Conservation (phyloP, 768 basidiomycete genomes). For the Rubroboletus pulcherrimus region DNA sequence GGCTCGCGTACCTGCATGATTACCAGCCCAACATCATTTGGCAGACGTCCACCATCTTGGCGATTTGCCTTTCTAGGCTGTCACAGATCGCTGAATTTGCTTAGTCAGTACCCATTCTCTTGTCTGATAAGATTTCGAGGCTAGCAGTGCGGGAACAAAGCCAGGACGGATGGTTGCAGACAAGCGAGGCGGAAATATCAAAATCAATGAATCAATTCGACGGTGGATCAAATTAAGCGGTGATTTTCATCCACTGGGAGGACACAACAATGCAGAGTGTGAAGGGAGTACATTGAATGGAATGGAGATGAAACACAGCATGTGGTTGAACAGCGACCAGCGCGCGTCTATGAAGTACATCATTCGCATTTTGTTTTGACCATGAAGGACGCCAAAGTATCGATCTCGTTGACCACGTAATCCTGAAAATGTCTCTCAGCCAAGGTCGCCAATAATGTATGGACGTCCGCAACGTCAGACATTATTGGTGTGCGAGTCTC, state of each 20-base stretch:
- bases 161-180: not conserved
- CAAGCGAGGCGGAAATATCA: not conserved
- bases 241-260: conserved; percentile 1
- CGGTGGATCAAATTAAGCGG: not conserved
- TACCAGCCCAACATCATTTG: not conserved
- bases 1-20: not conserved
- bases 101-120: conserved; percentile 16
- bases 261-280: not conserved
- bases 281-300: conserved; percentile 17
- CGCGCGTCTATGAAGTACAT: conserved; percentile 18
- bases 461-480: conserved; percentile 66
- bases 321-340: conserved; percentile 15
- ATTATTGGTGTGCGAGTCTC: conserved; percentile 58
- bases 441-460: conserved; percentile 60
- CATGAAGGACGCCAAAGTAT: conserved; percentile 80
- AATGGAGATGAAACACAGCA: conserved; percentile 3
- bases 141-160: not conserved
- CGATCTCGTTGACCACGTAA: conserved; percentile 63
- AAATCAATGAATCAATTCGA: not conserved
- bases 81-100: conserved; percentile 2
- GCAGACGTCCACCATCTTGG: not conserved
- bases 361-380: conserved; percentile 58
- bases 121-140: conserved; percentile 26
- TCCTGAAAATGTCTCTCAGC: conserved; percentile 74
- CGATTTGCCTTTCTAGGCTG: conserved; percentile 9